These are phyloP conservation scores for Syzygium syzygioides DNA, from an alignment of 441 rosid genomes.

Conservation along the genomic window DNA sequence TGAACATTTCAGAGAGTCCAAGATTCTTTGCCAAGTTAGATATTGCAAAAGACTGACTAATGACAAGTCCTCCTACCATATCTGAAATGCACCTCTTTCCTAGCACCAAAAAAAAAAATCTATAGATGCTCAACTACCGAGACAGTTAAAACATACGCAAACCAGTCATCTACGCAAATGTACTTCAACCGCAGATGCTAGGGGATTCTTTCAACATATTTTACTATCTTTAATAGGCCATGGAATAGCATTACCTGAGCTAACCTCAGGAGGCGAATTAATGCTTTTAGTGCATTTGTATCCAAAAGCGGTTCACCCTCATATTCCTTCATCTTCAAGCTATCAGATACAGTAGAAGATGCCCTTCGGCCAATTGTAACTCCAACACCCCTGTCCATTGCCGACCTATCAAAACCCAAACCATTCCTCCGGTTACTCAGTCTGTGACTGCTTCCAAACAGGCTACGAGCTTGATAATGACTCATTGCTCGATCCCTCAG, in stretches of 20 bases:
- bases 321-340: conserved; percentile 68
- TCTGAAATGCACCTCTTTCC: not conserved
- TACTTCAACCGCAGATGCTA: not conserved
- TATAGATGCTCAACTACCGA: not conserved
- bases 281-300: conserved; percentile 69
- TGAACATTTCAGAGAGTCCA: not conserved
- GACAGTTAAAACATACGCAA: not conserved
- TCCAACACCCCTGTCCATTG: conserved; percentile 97
- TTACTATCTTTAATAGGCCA: not conserved
- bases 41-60: not conserved
- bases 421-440: conserved; percentile 78
- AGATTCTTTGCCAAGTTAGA: not conserved
- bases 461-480: conserved; percentile 94
- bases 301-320: conserved; percentile 92
- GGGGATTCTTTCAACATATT: not conserved
- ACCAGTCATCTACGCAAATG: not conserved
- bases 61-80: not conserved
- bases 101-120: not conserved
- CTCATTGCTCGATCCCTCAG: conserved; percentile 97
- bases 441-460: conserved; percentile 83
- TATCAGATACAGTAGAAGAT: conserved; percentile 54
- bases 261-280: conserved; percentile 73
- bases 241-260: conserved; percentile 57
- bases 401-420: conserved; percentile 89
- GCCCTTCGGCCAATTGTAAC: conserved; percentile 73